Conservation (phyloP, 257 asterid species). For the Solanum arcanum region DNA sequence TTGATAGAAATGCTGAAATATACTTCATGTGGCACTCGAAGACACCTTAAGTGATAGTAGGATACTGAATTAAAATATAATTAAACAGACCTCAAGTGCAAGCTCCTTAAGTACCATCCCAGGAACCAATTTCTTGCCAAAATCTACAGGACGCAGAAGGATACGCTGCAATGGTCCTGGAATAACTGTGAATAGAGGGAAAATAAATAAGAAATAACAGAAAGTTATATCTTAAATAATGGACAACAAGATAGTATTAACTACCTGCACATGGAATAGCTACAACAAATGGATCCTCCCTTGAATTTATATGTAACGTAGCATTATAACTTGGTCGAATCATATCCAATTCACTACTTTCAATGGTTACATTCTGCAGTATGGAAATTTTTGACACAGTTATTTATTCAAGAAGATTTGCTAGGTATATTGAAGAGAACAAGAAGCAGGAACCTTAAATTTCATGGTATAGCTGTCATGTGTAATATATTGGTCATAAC, state of each 20-base stretch:
- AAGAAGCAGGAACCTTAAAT: slow-evolving; percentile 16
- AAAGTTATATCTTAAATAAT: background rate
- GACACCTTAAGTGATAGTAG: background rate
- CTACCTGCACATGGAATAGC: slow-evolving; percentile 41
- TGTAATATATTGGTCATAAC: slow-evolving; percentile 13
- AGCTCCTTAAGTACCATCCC: slow-evolving; percentile 43
- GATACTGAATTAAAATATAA: background rate
- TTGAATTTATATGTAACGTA: slow-evolving; percentile 18
- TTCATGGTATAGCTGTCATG: slow-evolving; percentile 12
- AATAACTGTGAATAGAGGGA: slow-evolving; percentile 20
- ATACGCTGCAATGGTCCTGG: slow-evolving; percentile 36
- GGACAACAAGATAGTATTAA: background rate
- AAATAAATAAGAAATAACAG: background rate
- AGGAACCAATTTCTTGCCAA: slow-evolving; percentile 25
- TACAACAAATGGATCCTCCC: slow-evolving; percentile 16
- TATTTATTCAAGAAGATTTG: background rate
- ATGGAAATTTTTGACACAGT: background rate
- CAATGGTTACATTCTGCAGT: slow-evolving; percentile 23
- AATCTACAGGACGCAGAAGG: slow-evolving; percentile 1
- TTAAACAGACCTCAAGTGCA: slow-evolving; percentile 24
- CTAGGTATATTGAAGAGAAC: background rate
- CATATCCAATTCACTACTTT: slow-evolving; percentile 25
- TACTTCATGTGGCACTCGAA: background rate
- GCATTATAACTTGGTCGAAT: slow-evolving; percentile 49
- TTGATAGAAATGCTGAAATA: background rate